A percentile compares a stretch with the other conserved stretches of the same genome.
phyloP scores from a whole-genome alignment of 2,329 filamentous ascomycete species.

The Chaetomium globosum region DNA sequence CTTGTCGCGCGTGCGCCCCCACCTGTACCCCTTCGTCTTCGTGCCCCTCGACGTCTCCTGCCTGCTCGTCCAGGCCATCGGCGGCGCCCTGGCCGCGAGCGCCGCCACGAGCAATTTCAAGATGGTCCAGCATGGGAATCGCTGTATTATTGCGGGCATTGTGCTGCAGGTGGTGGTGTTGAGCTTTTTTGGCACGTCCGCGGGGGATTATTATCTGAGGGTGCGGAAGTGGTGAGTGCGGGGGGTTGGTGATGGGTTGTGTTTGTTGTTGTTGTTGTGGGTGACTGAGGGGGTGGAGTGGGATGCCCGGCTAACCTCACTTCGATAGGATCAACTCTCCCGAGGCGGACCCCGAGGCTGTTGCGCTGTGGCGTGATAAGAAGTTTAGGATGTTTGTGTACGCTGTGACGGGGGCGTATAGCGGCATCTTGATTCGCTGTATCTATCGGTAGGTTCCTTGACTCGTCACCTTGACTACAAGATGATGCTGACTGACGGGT shows the following conservation, averaged over 20 bases:
- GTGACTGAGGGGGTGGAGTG: not conserved
- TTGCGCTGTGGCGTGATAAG: slow-evolving; percentile 48
- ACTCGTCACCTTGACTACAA: not conserved
- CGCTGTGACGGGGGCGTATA: slow-evolving; percentile 51
- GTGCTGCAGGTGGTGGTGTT: slow-evolving; percentile 57
- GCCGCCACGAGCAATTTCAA: slow-evolving; percentile 44
- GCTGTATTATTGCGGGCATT: slow-evolving; percentile 57
- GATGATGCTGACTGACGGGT: slow-evolving; percentile 8
- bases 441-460: slow-evolving; percentile 53
- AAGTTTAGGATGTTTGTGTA: slow-evolving; percentile 50
- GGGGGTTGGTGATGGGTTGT: not conserved
- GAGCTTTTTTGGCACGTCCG: slow-evolving; percentile 49
- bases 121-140: slow-evolving; percentile 52
- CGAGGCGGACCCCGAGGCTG: slow-evolving; percentile 39
- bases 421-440: slow-evolving; percentile 53
- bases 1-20: slow-evolving; percentile 55
- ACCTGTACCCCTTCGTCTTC: slow-evolving; percentile 60
- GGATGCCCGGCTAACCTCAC: slow-evolving; percentile 8
- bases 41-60: slow-evolving; percentile 62
- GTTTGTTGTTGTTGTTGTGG: not conserved
- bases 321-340: slow-evolving; percentile 40
- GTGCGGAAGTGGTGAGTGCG: slow-evolving; percentile 41
- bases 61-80: slow-evolving; percentile 61
- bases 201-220: slow-evolving; percentile 51
- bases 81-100: slow-evolving; percentile 58